Base-by-base conservation (phyloP, 2,329 filamentous ascomycete genomes). In the Cladosporium sp. region DNA sequence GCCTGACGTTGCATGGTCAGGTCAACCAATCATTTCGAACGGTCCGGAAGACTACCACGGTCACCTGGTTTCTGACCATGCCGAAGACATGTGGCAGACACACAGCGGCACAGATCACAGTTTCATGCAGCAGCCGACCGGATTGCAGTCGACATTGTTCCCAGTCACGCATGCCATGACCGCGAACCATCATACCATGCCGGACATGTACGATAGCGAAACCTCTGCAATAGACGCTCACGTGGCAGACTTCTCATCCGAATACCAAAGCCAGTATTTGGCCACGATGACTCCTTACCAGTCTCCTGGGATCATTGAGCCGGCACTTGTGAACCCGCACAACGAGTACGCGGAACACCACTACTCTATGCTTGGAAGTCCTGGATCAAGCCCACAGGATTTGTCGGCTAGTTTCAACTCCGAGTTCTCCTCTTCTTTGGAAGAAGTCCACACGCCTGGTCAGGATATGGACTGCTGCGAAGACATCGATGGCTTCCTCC, bases 241-340 rank as follows among this genome's bases (percentile, higher is more conserved):
- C 6, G 57, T 30, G 7, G 38, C 57, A 14, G 12, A 41, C 8
- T 21, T 44, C 6, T 28, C 47, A n/a, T 18, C 41, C 2, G 30
- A 41, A 7, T 58, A 52, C 18, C 34, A 60, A 7, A 26, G 60
- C 26, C 24, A 55, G 4, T 55, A 55, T 18, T 8, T 32, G 28
- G 30, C 28, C 18, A 30, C 52, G 14, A 34, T 34, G 52, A 26
- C 55, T 2, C 59, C 36, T 15, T 36, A 44, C 11, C 47, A 59
- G 26, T 44, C 49, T n/a, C 57, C 64, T 41, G 36, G 18, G 15
- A 67, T 71, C 3, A 68, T 74, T 4, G 69, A 73, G 8, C 74
- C 73, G 12, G 72, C 73, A 1, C 68, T 74, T 38, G 66, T 75
- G 2, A 69, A 65, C 7, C 68, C 70, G 5, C 69, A 68, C 44